Percentiles rank a stretch among this genome's conserved stretches.
Evolutionary conservation across 768 basidiomycete genomes (phyloP).

Genomic region (Mycena metata): DNA sequence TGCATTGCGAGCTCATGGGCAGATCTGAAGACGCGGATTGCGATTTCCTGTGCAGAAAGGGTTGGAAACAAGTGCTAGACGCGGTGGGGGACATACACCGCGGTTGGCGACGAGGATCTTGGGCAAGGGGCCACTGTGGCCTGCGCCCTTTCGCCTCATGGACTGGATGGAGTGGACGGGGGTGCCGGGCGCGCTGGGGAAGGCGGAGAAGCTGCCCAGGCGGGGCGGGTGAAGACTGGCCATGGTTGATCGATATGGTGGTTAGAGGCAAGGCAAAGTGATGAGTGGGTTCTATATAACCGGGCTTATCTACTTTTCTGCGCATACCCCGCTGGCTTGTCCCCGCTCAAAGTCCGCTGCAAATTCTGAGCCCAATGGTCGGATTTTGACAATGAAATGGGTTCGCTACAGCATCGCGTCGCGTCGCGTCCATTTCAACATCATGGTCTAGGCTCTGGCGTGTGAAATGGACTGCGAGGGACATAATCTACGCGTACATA

Average conservation of each 20-base stretch:
- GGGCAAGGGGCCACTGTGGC: constrained; percentile 90
- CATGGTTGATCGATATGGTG: constrained; percentile 20
- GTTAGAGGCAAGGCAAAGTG: background rate
- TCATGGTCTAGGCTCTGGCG: no score
- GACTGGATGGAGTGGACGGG: constrained; percentile 93
- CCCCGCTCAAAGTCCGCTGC: no score
- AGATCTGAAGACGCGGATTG: constrained; percentile 97
- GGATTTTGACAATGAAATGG: no score
- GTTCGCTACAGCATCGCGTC: no score
- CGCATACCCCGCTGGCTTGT: no score
- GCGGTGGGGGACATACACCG: constrained; percentile 68
- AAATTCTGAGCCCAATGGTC: no score
- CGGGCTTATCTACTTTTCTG: constrained; percentile 6
- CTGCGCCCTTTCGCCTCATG: constrained; percentile 91
- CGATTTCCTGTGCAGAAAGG: constrained; percentile 83
- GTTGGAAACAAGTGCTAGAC: constrained; percentile 21
- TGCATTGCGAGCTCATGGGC: constrained; percentile 99
- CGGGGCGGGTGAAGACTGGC: constrained; percentile 37
- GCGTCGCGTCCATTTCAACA: no score
- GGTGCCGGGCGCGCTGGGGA: constrained; percentile 85
- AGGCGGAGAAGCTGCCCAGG: constrained; percentile 69
- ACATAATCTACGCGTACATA: no score
- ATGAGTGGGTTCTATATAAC: background rate
- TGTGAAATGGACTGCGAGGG: no score
- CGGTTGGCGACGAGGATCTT: constrained; percentile 95